phyloP scores from a whole-genome alignment of 2,329 filamentous ascomycete species.

The Colletotrichum higginsianum region DNA sequence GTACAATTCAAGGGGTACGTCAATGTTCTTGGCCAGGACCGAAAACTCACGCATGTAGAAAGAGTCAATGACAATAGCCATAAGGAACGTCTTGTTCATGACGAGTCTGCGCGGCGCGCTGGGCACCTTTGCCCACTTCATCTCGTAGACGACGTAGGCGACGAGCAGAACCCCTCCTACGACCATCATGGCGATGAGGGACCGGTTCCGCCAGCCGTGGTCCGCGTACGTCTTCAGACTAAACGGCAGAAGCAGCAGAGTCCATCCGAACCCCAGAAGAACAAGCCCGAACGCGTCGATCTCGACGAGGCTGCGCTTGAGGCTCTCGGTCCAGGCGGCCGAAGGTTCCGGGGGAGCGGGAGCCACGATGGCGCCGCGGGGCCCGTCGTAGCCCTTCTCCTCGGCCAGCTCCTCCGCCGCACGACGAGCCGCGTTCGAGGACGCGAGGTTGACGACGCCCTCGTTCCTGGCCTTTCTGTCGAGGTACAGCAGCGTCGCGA shows the following conservation, averaged over 20 bases:
- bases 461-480: slow-evolving; percentile 63
- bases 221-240: slow-evolving; percentile 54
- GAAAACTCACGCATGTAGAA: slow-evolving; percentile 35
- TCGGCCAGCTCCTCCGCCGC: slow-evolving; percentile 42
- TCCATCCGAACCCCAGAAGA: slow-evolving; percentile 63
- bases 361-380: slow-evolving; percentile 43
- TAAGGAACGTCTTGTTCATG: slow-evolving; percentile 40
- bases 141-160: slow-evolving; percentile 64
- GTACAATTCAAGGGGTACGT: too few relatives aligned
- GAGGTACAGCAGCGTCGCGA: slow-evolving; percentile 63
- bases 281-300: slow-evolving; percentile 57
- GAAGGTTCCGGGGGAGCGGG: slow-evolving; percentile 8
- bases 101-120: slow-evolving; percentile 37
- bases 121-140: slow-evolving; percentile 46
- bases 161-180: slow-evolving; percentile 61
- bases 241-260: slow-evolving; percentile 68
- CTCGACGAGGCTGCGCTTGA: slow-evolving; percentile 50
- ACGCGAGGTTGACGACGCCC: slow-evolving; percentile 50
- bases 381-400: slow-evolving; percentile 39
- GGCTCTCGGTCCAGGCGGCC: slow-evolving; percentile 17
- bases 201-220: slow-evolving; percentile 60
- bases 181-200: slow-evolving; percentile 60
- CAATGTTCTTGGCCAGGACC: too few relatives aligned
- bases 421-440: slow-evolving; percentile 47
- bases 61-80: slow-evolving; percentile 37